Evolutionary conservation across 164 flowering plant species (phyloP).

Genomic region (Taxillus chinensis): DNA sequence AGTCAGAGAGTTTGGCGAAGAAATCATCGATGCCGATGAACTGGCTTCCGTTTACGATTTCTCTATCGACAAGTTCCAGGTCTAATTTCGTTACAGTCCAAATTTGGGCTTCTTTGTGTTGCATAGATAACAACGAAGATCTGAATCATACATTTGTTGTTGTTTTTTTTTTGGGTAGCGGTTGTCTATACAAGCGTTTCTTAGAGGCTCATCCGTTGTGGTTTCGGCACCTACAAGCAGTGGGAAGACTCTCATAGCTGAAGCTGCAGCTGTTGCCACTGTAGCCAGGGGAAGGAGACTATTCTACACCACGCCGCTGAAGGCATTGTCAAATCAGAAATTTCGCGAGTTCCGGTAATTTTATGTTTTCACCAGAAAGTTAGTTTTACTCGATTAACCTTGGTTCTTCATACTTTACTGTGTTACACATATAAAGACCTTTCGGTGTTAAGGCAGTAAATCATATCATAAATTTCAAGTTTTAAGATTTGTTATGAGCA

Average conservation of each 20-base stretch:
- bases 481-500: too few relatives aligned
- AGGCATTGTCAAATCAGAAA: slow-evolving; percentile 94
- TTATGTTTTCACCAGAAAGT: background rate
- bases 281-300: slow-evolving; percentile 68
- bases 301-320: slow-evolving; percentile 90
- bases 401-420: too few relatives aligned
- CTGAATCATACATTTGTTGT: too few relatives aligned
- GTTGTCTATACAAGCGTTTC: slow-evolving; percentile 73
- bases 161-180: slow-evolving; percentile 27
- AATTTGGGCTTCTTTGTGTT: too few relatives aligned
- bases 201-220: slow-evolving; percentile 84
- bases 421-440: too few relatives aligned
- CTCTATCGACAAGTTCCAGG: slow-evolving; percentile 91
- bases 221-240: slow-evolving; percentile 98
- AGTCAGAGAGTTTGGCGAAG: slow-evolving; percentile 64
- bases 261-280: slow-evolving; percentile 87
- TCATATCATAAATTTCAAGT: too few relatives aligned
- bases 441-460: too few relatives aligned
- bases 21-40: slow-evolving; percentile 58
- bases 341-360: slow-evolving; percentile 76
- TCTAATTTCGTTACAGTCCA: slow-evolving; percentile 7
- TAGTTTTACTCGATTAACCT: too few relatives aligned
- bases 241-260: slow-evolving; percentile 95
- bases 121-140: too few relatives aligned
- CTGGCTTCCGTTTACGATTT: slow-evolving; percentile 70